Conservation (phyloP, 768 basidiomycete species). For the Psilocybe cubensis region DNA sequence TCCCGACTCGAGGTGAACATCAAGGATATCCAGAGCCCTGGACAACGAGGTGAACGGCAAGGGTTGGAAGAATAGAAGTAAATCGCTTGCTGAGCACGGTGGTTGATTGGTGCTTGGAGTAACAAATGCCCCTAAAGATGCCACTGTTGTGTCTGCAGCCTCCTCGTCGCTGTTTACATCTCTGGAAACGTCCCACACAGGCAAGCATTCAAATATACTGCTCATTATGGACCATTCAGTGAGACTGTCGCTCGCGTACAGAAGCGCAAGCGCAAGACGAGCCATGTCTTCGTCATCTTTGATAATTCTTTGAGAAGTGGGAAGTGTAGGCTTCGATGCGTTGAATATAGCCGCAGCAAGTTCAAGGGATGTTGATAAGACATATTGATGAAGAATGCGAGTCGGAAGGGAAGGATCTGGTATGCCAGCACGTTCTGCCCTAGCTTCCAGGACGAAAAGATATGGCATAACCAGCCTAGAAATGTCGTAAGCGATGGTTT, state of each 20-base stretch:
- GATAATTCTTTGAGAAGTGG: constrained; percentile 71
- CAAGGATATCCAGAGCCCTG: constrained; percentile 84
- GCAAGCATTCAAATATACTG: constrained; percentile 92
- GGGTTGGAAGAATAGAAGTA: constrained; percentile 83
- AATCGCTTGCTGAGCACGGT: constrained; percentile 63
- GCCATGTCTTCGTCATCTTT: constrained; percentile 84
- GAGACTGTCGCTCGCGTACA: constrained; percentile 81
- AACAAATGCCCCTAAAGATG: constrained; percentile 80
- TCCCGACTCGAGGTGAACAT: constrained; percentile 92
- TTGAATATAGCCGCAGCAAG: constrained; percentile 81
- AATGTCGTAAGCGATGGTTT: constrained; percentile 69
- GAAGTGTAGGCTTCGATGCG: constrained; percentile 88
- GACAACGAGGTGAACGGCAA: constrained; percentile 78
- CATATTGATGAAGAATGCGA: constrained; percentile 71
- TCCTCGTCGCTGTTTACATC: constrained; percentile 70
- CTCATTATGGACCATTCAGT: constrained; percentile 87
- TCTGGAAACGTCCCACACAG: constrained; percentile 76
- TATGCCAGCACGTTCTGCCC: constrained; percentile 77
- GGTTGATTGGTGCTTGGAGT: constrained; percentile 68
- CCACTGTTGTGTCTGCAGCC: constrained; percentile 79
- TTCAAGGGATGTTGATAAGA: constrained; percentile 68
- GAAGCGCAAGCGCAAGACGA: constrained; percentile 81
- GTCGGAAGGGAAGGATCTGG: constrained; percentile 70
- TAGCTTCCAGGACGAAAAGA: constrained; percentile 88
- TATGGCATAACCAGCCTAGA: constrained; percentile 86